Evolutionary conservation across 2,329 filamentous ascomycete genomes (phyloP).

Genomic region (Ceratocystis alfenasii): DNA sequence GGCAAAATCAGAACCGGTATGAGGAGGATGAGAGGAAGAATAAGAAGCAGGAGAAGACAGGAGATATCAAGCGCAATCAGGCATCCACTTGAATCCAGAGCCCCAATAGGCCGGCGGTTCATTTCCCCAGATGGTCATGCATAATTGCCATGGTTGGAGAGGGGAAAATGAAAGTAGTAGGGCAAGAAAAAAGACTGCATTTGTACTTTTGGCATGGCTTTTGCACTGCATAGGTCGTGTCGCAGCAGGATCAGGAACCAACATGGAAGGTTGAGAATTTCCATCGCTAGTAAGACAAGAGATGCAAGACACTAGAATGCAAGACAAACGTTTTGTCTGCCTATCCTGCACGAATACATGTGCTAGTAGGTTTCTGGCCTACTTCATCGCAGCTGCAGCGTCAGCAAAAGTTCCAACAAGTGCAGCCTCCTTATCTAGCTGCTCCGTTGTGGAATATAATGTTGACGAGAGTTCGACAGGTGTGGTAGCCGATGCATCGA

Average conservation of each 20-base stretch:
- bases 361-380: not conserved
- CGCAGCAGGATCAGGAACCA: not conserved
- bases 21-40: not conserved
- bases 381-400: conserved; percentile 40
- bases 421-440: conserved; percentile 40
- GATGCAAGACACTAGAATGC: not conserved
- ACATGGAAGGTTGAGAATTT: not conserved
- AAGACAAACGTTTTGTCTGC: too few species aligned
- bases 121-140: not conserved
- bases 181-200: not conserved
- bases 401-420: conserved; percentile 51
- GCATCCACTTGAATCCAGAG: not conserved
- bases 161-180: not conserved
- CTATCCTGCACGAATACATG: too few species aligned
- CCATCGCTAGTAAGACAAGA: not conserved
- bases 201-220: not conserved
- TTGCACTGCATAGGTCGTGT: not conserved
- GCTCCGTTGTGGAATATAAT: conserved; percentile 20
- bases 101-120: not conserved
- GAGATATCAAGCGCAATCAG: not conserved
- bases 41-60: not conserved
- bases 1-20: not conserved
- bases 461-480: conserved; percentile 37
- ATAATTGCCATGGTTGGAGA: not conserved
- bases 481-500: conserved; percentile 33